phyloP scores from a whole-genome alignment of 768 basidiomycete species.

The Clavulina sp. region DNA sequence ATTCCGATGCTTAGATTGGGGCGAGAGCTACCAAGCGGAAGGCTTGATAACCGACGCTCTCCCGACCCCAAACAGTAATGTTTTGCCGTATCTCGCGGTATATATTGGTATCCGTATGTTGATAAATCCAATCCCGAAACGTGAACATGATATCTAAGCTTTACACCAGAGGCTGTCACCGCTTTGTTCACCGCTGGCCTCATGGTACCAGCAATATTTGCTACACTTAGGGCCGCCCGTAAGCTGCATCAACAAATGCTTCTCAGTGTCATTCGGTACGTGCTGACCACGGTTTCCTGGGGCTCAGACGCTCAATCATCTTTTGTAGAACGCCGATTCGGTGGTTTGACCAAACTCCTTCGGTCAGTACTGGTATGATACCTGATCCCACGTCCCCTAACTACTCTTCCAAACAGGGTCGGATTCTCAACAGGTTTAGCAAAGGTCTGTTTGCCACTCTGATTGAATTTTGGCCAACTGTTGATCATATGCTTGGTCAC shows the following conservation, averaged over 20 bases:
- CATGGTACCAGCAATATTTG: background rate
- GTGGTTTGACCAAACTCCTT: conserved; percentile 15
- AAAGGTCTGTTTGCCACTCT: conserved; percentile 18
- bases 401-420: background rate
- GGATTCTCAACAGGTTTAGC: conserved; percentile 17
- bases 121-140: background rate
- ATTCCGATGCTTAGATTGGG: conserved; percentile 38
- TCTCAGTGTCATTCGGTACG: conserved; percentile 10
- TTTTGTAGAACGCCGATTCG: conserved; percentile 10
- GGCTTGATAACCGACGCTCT: background rate
- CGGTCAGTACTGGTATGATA: conserved; percentile 6
- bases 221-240: background rate
- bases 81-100: background rate
- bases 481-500: background rate
- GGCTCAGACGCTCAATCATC: background rate
- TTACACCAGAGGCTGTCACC: background rate
- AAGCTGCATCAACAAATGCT: conserved; percentile 7
- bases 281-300: background rate
- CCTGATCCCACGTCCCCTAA: background rate
- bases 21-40: conserved; percentile 41
- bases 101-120: background rate
- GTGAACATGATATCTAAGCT: background rate
- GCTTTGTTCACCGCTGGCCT: background rate
- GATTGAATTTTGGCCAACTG: background rate
- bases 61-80: background rate